A percentile compares a stretch with the other conserved stretches of the same genome.
Conservation (phyloP, 1,139 yeast genomes). For the Taphrina betulina region DNA sequence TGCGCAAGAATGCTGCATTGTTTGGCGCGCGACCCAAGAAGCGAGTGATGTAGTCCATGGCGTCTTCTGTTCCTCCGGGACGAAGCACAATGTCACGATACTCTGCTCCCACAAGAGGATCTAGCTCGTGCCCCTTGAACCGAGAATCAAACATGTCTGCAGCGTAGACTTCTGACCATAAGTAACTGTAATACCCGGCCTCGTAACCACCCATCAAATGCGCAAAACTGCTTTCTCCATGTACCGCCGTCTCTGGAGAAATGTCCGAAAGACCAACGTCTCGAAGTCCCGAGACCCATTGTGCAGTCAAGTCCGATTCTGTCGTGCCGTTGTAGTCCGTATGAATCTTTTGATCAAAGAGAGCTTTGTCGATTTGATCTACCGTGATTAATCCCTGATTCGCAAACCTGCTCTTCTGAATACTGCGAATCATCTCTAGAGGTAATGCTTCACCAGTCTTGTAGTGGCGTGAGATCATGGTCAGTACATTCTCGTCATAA, state of each 20-base stretch:
- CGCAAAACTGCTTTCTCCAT: constrained; percentile 74
- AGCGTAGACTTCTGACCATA: constrained; percentile 83
- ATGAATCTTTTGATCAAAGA: constrained; percentile 73
- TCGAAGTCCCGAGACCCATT: constrained; percentile 50
- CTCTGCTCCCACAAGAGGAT: constrained; percentile 43
- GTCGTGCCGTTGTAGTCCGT: constrained; percentile 49
- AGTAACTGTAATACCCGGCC: constrained; percentile 81
- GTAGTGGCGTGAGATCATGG: constrained; percentile 64
- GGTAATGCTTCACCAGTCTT: constrained; percentile 57
- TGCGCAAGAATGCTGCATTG: constrained; percentile 63
- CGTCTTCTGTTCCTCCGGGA: constrained; percentile 28
- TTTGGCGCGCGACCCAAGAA: constrained; percentile 75
- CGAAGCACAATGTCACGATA: constrained; percentile 19
- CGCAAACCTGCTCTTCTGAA: constrained; percentile 68
- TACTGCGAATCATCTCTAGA: constrained; percentile 59
- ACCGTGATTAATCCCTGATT: constrained; percentile 68
- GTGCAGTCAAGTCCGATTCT: constrained; percentile 45
- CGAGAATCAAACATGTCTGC: constrained; percentile 76
- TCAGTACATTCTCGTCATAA: constrained; percentile 67
- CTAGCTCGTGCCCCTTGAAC: constrained; percentile 67
- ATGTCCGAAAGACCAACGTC: constrained; percentile 31
- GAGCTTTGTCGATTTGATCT: constrained; percentile 74
- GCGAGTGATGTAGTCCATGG: constrained; percentile 51
- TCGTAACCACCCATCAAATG: constrained; percentile 84
- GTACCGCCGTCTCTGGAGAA: constrained; percentile 56